Evolutionary conservation across 1,139 yeast genomes (phyloP).

Genomic region (Geotrichum europaeum): DNA sequence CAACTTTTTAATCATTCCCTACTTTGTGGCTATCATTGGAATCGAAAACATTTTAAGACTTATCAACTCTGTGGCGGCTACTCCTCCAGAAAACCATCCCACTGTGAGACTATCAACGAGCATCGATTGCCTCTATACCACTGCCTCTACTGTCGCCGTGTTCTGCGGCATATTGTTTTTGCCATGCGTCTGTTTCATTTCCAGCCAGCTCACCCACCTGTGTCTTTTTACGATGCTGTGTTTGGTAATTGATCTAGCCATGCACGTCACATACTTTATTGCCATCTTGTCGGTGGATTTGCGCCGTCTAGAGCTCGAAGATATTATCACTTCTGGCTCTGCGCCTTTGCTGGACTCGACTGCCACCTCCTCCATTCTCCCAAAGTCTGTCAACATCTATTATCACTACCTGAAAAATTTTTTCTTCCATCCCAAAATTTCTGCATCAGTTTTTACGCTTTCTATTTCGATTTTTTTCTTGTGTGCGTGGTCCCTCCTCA

Average conservation of each 20-base stretch:
- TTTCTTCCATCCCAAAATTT: constrained; percentile 13
- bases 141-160: constrained; percentile 33
- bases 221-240: constrained; percentile 42
- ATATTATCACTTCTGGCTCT: constrained; percentile 30
- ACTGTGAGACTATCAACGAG: constrained; percentile 36
- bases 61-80: constrained; percentile 38
- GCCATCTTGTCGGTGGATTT: constrained; percentile 64
- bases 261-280: constrained; percentile 58
- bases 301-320: constrained; percentile 55
- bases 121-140: constrained; percentile 34
- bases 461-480: constrained; percentile 1
- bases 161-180: constrained; percentile 28
- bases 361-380: not conserved
- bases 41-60: constrained; percentile 44
- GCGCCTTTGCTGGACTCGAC: not conserved
- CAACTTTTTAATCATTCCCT: constrained; percentile 34
- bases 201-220: constrained; percentile 33
- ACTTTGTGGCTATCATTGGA: constrained; percentile 40
- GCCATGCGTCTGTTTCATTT: constrained; percentile 16
- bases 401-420: constrained; percentile 10
- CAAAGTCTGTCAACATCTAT: constrained; percentile 1
- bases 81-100: constrained; percentile 41
- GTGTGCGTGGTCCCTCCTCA: constrained; percentile 8
- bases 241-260: constrained; percentile 47
- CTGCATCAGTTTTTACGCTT: constrained; percentile 12